Evolutionary conservation across 805 yeast genomes (phyloP), one percentile per base, ranked within the genome.

Genomic region (Candida sonorensis): DNA sequence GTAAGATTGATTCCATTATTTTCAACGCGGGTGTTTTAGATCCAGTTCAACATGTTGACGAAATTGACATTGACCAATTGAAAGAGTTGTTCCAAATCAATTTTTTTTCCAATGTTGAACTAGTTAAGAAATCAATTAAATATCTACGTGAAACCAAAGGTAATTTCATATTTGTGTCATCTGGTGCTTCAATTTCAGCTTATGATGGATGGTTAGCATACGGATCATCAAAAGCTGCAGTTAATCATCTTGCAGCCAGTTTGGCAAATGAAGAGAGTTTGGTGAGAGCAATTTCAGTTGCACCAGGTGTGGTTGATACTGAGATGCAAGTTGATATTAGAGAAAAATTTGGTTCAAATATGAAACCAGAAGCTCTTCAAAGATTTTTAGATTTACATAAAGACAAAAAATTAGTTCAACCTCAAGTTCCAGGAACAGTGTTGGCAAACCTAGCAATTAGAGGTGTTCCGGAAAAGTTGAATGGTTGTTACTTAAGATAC

Each of bases 301-400:
- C 95, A 0, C 97, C 97, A 0, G 97, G 98, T 4, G 94, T 86
- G 2, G 97, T 92, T 2, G 85, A 85, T 51, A 90, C 98, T 1
- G 64, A 64, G 14, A 90, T 92, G 97, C 97, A 92, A 60, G 53
- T 43, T 7, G 79, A 75, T 34, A 87, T 90, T 36, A 74, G 97
- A 46, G 80, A 74, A 12, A 66, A 57, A 27, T 75, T 72, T 41
- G 75, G 77, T 2, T 41, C 47, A 4, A 61, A 62, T 17, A 88
- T 88, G 96, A 62, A 68, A 0, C 59, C 65, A 1, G 75, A 69
- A 13, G 70, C 75, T 4, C 66, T 75, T 41, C 59, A 74, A 31
- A 64, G 78, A 40, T 90, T 90, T 57, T 60, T 66, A 5, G 79
- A 77, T 21, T 61, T 90, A 38, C 75, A 84, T 48, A 40, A 61